Base-by-base conservation (phyloP, 352 stramenopile species). In the Globisporangium heterothallicum region DNA sequence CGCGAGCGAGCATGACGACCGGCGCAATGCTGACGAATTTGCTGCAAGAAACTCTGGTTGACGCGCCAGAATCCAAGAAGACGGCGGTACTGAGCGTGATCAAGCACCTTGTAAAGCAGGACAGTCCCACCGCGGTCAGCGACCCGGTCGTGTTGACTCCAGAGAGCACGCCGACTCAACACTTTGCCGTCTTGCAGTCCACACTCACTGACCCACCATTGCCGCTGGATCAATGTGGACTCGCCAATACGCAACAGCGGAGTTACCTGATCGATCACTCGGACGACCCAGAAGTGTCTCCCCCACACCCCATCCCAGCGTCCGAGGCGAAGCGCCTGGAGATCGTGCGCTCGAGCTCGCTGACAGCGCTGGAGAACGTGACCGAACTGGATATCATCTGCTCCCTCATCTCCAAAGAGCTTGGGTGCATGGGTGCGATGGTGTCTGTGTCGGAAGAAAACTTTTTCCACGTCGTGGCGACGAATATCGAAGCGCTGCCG, bases 91-190 rank as follows among this genome's bases (percentile, higher is more conserved):
- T 38, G 32, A 38, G 32, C 32, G 32, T 38, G 2, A 38, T 75
- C 54, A 66, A 70, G 49, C 25, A 47, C 7, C 27, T 75, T 35
- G 48, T 75, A 16, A 27, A 27, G 16, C 30, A 51, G 0, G 29
- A 49, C 8, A 50, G 30, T 19, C 10, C 12, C 7, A 44, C 46
- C 16, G 14, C 29, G 4, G 18, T 6, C 5, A 38, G 32, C 6
- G 6, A 38, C 32, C 32, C 32, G n/a, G 32, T 26, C 6, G 13
- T 41, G 19, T 21, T 59, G 26, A 54, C 53, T 0, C 21, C 30
- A 0, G 18, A 40, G 4, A 60, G 53, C 29, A 34, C 41, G 19
- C 32, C 32, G 10, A 38, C 44, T 18, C 43, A 60, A 21, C 53
- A 54, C 38, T 49, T 60, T 35, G 44, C 36, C 26, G 35, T 26